A percentile compares a stretch with the other conserved stretches of the same genome.
Evolutionary conservation across 2,329 filamentous ascomycete species (phyloP).

Genomic region (Cordyceps pruinosa): DNA sequence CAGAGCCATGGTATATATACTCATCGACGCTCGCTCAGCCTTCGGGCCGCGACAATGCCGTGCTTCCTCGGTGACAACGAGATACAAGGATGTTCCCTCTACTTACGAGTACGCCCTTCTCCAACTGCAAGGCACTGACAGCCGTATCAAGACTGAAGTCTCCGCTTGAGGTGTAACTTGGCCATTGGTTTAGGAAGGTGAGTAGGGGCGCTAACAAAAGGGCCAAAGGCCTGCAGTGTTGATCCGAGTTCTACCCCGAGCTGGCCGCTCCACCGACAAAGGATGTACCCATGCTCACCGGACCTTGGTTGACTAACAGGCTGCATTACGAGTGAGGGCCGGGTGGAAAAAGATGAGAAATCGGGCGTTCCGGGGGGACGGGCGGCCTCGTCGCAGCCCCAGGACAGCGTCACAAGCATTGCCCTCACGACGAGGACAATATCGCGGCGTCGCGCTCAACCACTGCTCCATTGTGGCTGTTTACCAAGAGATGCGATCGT

Average conservation of each 20-base stretch:
- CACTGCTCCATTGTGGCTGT: neutral
- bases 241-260: neutral
- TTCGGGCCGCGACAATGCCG: neutral
- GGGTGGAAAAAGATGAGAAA: too few relatives aligned
- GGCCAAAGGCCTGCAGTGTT: slow-evolving; percentile 2
- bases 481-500: slow-evolving; percentile 3
- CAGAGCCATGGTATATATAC: neutral
- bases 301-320: too few relatives aligned
- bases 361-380: too few relatives aligned
- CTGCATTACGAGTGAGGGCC: too few relatives aligned
- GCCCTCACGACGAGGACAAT: neutral
- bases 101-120: too few relatives aligned
- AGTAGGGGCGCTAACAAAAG: slow-evolving; percentile 7
- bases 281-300: neutral
- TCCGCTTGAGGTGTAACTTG: slow-evolving; percentile 1
- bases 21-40: neutral
- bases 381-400: too few relatives aligned
- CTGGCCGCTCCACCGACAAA: neutral
- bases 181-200: slow-evolving; percentile 8
- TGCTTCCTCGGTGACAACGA: neutral
- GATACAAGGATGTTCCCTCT: neutral
- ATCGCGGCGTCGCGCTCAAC: neutral
- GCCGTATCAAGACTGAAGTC: neutral
- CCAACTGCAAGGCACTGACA: neutral
- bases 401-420: too few relatives aligned